Evolutionary conservation across 1,139 yeast genomes (phyloP).

Genomic region (Taphrina pruni): DNA sequence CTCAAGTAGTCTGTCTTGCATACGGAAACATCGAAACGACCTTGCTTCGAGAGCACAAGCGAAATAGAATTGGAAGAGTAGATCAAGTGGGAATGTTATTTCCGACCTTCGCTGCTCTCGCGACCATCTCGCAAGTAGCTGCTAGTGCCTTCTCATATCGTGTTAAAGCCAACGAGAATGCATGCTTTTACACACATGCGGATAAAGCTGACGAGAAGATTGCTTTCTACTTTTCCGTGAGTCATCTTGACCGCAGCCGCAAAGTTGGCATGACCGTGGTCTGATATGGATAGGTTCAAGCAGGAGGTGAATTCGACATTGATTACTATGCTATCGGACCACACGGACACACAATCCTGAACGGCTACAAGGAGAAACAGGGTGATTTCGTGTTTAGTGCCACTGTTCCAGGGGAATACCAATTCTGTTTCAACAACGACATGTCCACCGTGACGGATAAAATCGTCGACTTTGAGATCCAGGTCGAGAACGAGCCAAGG

Average conservation of each 20-base stretch:
- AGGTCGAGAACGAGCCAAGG: slow-evolving; percentile 59
- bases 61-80: too few relatives aligned
- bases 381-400: slow-evolving; percentile 84
- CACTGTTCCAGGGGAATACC: slow-evolving; percentile 78
- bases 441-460: slow-evolving; percentile 88
- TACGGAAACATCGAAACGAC: too few relatives aligned
- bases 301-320: slow-evolving; percentile 86
- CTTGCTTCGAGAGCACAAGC: too few relatives aligned
- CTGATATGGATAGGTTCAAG: slow-evolving; percentile 58
- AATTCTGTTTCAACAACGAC: slow-evolving; percentile 86
- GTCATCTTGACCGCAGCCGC: neutral
- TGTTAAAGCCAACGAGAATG: slow-evolving; percentile 75
- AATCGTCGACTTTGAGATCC: slow-evolving; percentile 85
- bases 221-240: slow-evolving; percentile 83
- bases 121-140: slow-evolving; percentile 7
- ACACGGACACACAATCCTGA: slow-evolving; percentile 61
- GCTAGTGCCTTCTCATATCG: slow-evolving; percentile 39
- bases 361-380: slow-evolving; percentile 73
- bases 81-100: neutral
- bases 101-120: neutral
- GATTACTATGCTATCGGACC: slow-evolving; percentile 80
- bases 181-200: slow-evolving; percentile 81
- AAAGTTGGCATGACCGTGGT: too few relatives aligned
- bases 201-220: slow-evolving; percentile 67
- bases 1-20: too few relatives aligned